Evolutionary conservation across 768 basidiomycete genomes (phyloP), one percentile per base, ranked within the genome.

Genomic region (Podaxis carcinomalis): DNA sequence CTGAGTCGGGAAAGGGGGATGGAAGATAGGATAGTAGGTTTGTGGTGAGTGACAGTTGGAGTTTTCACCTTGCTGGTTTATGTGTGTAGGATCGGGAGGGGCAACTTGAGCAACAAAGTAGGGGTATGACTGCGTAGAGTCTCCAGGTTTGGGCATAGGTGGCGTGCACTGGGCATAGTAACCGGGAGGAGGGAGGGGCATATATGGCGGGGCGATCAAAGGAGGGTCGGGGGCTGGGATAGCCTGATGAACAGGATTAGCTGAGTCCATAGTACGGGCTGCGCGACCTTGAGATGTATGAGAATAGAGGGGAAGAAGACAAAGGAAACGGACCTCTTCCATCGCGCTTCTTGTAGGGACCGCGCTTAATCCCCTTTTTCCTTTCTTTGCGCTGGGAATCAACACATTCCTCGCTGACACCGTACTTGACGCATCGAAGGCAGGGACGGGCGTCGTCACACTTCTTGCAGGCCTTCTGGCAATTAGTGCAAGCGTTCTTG

Each of bases 291-390:
- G 47, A 66, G 62, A 54, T 52, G 57, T 58, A 58, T 66, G 64
- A 54, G 56, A 35, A 56, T 60, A 23, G 51, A 27, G 46, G 52
- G 58, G 50, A 62, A 19, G 25, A 51, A 55, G 61, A 35, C 49
- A 39, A 67, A 66, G 55, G 65, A 71, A 64, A 74, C 86, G 74
- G 70, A 91, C 90, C 84, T 83, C 88, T 90, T 83, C 84, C 86
- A 89, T 91, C 90, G 86, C 89, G 90, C 86, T 92, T 93, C 91
- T 92, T 92, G 88, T 93, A 93, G 74, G 91, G 91, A 49, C 90
- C 90, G 69, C 90, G 78, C 79, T 92, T 93, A 66, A 91, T 81
- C 65, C 90, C 90, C 72, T 90, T 92, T 73, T 91, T 92, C 69
- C 93, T 83, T 76, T 96, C 93, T 78, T 95, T 96, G 72, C 94